A percentile compares a stretch with the other conserved stretches of the same genome.
phyloP scores from a whole-genome alignment of 306 rosid species.

The Cucurbita pepo region DNA sequence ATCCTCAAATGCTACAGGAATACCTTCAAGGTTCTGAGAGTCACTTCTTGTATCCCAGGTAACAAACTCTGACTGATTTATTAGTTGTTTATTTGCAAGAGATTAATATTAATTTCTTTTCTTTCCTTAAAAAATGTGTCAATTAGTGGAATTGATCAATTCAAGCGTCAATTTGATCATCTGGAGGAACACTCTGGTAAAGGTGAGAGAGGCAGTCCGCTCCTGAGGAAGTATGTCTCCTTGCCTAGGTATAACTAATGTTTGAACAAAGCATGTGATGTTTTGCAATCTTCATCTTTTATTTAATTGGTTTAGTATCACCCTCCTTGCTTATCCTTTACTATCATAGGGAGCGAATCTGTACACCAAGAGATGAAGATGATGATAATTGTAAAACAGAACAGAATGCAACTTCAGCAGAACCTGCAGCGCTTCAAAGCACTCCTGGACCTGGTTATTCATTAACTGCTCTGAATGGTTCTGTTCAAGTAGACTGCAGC shows the following conservation, averaged over 20 bases:
- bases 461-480: constrained; percentile 16
- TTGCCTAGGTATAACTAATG: constrained; percentile 36
- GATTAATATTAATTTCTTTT: background rate
- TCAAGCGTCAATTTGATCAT: constrained; percentile 41
- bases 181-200: constrained; percentile 30
- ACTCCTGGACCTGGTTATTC: constrained; percentile 20
- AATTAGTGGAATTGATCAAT: constrained; percentile 45
- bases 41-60: constrained; percentile 63
- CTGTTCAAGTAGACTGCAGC: constrained; percentile 13
- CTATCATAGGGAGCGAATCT: constrained; percentile 32
- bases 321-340: background rate
- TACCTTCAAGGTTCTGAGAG: constrained; percentile 34
- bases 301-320: background rate
- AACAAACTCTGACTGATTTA: constrained; percentile 1
- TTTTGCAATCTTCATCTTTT: background rate
- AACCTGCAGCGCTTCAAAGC: constrained; percentile 11
- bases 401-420: constrained; percentile 19
- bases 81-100: background rate
- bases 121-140: background rate
- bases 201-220: constrained; percentile 24
- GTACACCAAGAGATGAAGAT: constrained; percentile 15
- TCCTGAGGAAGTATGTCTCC: constrained; percentile 43
- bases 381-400: constrained; percentile 6
- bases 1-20: constrained; percentile 54
- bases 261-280: background rate